Evolutionary conservation across 345 rosid species (phyloP), one percentile per base, ranked within the genome.

Genomic region (Euclidium syriacum): DNA sequence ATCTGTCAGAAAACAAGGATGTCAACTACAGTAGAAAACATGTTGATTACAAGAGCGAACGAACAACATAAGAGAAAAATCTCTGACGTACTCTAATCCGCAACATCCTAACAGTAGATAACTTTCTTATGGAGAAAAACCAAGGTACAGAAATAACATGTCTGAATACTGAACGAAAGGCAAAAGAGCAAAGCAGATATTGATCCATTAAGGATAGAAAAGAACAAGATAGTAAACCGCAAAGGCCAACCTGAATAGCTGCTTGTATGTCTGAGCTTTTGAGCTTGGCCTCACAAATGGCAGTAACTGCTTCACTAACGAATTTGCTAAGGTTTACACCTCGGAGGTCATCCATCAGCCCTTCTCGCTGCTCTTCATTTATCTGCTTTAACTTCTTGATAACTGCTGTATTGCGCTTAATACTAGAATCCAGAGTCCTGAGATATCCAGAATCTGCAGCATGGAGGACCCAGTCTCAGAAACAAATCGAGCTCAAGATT

Each of bases 251-350:
- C 95, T 95, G 97, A 65, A 83, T 89, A 41, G 96, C 97, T 33
- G 97, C 95, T 75, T 82, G 99, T 66, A 90, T 86, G 71, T 95
- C 99, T 7, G 95, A 80, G 74, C 83, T 77, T 78, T 79, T 86
- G 68, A 86, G 97, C 77, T 90, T 94, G 61, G 96, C 97, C 64
- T 95, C 99, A 80, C 96, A 95, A 56, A 89, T 89, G 53, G 95
- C 85, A 32, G 91, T 76, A 55, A 92, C 98, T 8, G 94, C 97
- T 78, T 92, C 97, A 70, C 95, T 90, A 24, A 94, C 99, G 61
- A 90, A 90, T 78, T 90, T 94, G 76, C 97, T 88, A 32, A 90
- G 82, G 50, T 94, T 90, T 16, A 90, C 90, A 76, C 75, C 67
- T 35, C 86, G 77, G 65, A 94, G 66, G 50, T 94, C 99, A 67